phyloP scores from a whole-genome alignment of 1,284 basidiomycete genomes.

The Stygiomarasmius scandens region DNA sequence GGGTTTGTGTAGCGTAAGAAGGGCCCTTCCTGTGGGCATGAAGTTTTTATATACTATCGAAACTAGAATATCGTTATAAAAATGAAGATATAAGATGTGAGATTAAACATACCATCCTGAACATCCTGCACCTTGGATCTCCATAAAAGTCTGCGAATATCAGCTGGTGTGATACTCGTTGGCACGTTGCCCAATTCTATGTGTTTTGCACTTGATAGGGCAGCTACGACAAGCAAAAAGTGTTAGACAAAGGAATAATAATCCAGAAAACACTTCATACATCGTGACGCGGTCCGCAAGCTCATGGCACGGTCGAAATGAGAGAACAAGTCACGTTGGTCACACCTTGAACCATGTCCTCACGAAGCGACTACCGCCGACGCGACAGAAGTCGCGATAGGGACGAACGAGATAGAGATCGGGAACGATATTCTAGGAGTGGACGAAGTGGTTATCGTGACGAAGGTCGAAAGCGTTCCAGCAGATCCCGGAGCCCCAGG shows the following conservation, averaged over 20 bases:
- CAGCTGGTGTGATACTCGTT: constrained; percentile 51
- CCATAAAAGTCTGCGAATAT: constrained; percentile 55
- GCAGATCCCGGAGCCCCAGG: constrained; percentile 72
- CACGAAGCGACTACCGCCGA: constrained; percentile 52
- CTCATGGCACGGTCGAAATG: neutral
- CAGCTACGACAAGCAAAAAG: neutral
- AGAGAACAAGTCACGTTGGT: neutral
- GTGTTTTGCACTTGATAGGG: constrained; percentile 30
- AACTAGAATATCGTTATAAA: constrained; percentile 39
- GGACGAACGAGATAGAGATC: constrained; percentile 50
- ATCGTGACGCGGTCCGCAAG: neutral
- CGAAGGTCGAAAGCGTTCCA: constrained; percentile 53
- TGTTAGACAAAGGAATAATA: neutral
- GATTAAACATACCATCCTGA: constrained; percentile 44
- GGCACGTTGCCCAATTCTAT: constrained; percentile 54
- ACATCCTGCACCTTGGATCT: constrained; percentile 55
- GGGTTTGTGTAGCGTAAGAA: constrained; percentile 49
- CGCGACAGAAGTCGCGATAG: constrained; percentile 73
- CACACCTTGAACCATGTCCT: constrained; percentile 41
- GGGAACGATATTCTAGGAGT: constrained; percentile 43
- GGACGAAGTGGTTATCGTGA: constrained; percentile 43
- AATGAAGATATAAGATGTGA: neutral
- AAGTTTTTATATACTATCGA: constrained; percentile 51
- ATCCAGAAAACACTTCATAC: neutral
- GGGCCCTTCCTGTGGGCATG: constrained; percentile 9